Conservation (phyloP, 306 rosid species). For the Lotus japonicus region DNA sequence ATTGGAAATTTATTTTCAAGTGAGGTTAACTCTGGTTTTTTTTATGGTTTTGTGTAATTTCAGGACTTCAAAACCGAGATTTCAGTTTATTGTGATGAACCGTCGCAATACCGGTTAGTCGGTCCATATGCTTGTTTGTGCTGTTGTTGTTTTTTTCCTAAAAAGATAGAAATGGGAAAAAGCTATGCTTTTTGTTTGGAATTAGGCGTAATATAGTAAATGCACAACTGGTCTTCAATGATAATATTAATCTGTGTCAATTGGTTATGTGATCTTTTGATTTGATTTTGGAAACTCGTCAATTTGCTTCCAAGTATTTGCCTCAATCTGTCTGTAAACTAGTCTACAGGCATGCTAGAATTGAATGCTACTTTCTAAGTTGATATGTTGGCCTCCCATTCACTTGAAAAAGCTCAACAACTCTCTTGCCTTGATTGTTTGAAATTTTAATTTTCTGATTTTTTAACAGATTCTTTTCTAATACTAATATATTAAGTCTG, state of each 20-base stretch:
- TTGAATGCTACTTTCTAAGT: not conserved
- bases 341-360: not conserved
- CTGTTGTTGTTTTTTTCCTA: too few relatives aligned
- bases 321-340: not conserved
- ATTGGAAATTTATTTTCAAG: not conserved
- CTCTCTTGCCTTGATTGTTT: not conserved
- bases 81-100: constrained; percentile 63
- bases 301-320: too few relatives aligned
- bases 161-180: too few relatives aligned
- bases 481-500: not conserved
- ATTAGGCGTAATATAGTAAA: not conserved
- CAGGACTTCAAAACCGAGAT: constrained; percentile 52
- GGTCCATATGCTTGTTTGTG: not conserved
- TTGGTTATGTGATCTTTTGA: not conserved
- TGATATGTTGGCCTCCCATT: not conserved
- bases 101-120: constrained; percentile 57
- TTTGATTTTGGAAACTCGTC: not conserved
- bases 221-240: not conserved
- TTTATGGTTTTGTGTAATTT: constrained; percentile 12
- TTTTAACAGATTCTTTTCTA: constrained; percentile 1
- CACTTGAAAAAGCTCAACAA: not conserved
- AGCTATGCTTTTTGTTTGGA: not conserved
- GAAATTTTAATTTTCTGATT: not conserved
- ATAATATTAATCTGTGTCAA: not conserved
- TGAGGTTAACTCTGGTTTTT: not conserved